These are phyloP conservation scores for Pseudognaphalium luteoalbum DNA, from an alignment of 129 eudicot species.

Conservation along the genomic window DNA sequence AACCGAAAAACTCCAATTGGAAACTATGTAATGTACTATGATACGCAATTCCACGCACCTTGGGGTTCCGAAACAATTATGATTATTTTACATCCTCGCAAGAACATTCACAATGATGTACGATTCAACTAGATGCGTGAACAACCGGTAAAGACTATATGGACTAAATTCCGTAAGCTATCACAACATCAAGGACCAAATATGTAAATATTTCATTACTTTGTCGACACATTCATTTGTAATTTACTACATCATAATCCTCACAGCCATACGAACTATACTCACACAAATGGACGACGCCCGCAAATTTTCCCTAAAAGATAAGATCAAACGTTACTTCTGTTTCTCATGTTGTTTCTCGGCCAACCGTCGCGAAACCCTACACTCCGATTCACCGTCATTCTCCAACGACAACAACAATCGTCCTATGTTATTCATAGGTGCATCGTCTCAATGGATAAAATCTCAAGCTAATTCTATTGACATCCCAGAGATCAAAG, in stretches of 20 bases:
- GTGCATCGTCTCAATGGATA: slow-evolving; percentile 41
- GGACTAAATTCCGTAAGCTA: background rate
- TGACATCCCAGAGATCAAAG: slow-evolving; percentile 41
- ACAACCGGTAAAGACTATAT: background rate
- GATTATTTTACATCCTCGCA: no score
- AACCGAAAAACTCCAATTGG: no score
- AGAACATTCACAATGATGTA: background rate
- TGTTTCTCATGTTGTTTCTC: slow-evolving; percentile 59
- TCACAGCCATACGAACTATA: slow-evolving; percentile 25
- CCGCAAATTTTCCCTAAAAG: slow-evolving; percentile 34
- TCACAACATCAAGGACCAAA: background rate
- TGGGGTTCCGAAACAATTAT: background rate
- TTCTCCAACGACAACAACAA: slow-evolving; percentile 5
- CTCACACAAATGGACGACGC: slow-evolving; percentile 38
- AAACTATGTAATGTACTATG: no score
- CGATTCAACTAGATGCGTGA: background rate
- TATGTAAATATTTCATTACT: background rate
- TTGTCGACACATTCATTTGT: slow-evolving; percentile 13
- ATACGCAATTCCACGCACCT: no score
- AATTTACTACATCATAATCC: slow-evolving; percentile 23
- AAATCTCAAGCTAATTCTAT: slow-evolving; percentile 23
- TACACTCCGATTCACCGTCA: slow-evolving; percentile 24
- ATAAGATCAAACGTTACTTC: slow-evolving; percentile 45
- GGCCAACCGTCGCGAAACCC: slow-evolving; percentile 29
- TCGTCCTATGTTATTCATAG: slow-evolving; percentile 9